phyloP scores from a whole-genome alignment of 2,329 filamentous ascomycete species.

The Neofusicoccum sp. region DNA sequence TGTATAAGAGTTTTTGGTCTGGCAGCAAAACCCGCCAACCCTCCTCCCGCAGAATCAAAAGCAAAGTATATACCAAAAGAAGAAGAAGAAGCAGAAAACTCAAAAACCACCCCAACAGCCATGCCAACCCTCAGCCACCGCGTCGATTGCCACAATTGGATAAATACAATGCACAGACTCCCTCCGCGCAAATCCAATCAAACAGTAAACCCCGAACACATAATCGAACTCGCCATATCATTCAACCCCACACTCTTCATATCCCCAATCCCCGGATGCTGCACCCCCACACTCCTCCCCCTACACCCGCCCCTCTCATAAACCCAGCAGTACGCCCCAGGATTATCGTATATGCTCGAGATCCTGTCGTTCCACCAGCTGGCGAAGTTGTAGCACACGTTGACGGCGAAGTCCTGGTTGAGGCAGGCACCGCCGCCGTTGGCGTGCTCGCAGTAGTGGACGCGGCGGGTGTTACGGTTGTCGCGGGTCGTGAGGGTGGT shows the following conservation, averaged over 20 bases:
- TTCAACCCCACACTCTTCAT: not conserved
- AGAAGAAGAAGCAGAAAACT: no score
- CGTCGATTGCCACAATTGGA: no score
- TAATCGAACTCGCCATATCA: not conserved
- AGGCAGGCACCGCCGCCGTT: not conserved
- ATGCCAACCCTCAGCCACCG: no score
- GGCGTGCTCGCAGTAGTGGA: slow-evolving; percentile 6
- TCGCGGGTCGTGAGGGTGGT: not conserved
- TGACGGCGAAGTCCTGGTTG: not conserved
- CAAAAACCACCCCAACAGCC: no score
- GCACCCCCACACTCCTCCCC: not conserved
- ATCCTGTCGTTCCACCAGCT: not conserved
- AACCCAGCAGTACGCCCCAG: not conserved
- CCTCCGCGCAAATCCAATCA: no score
- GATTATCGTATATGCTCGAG: not conserved
- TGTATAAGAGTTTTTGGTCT: no score
- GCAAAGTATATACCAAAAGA: no score
- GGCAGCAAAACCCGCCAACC: no score
- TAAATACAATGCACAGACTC: no score
- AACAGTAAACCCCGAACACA: not conserved
- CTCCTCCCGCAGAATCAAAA: no score
- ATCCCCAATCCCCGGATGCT: not conserved
- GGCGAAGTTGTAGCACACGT: not conserved
- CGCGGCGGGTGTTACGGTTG: no score
- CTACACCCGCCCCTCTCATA: not conserved